Conservation (phyloP, 768 basidiomycete species). For the Leccinum rimulosum region DNA sequence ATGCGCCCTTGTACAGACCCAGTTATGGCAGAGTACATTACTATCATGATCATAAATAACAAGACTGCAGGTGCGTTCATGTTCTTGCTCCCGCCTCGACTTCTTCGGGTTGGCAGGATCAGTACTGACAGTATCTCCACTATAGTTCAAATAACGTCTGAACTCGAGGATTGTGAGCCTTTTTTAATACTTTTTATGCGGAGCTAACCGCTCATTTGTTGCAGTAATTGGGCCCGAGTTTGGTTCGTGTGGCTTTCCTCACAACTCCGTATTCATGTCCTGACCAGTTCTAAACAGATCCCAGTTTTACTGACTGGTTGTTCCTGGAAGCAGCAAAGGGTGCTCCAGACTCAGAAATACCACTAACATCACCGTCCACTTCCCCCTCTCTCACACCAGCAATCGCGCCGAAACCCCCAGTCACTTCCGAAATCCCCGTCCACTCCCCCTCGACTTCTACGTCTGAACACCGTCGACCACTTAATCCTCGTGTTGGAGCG, state of each 20-base stretch:
- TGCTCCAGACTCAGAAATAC: conserved; percentile 49
- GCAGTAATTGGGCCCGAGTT: conserved; percentile 78
- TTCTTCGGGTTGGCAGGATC: not conserved
- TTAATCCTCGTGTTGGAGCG: conserved; percentile 43
- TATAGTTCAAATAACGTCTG: conserved; percentile 80
- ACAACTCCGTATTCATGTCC: not conserved
- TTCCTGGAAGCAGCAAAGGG: conserved; percentile 79
- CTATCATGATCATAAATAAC: conserved; percentile 93
- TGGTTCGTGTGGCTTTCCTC: conserved; percentile 43
- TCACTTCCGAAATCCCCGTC: conserved; percentile 30
- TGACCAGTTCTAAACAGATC: conserved; percentile 47
- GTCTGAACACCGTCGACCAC: conserved; percentile 33
- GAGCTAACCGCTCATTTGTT: conserved; percentile 12
- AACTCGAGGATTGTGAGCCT: conserved; percentile 74
- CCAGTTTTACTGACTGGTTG: conserved; percentile 85
- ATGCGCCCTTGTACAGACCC: conserved; percentile 48
- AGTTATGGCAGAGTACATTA: conserved; percentile 93
- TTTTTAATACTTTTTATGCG: conserved; percentile 1
- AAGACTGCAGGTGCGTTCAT: conserved; percentile 65
- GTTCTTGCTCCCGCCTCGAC: not conserved
- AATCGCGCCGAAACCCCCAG: conserved; percentile 24
- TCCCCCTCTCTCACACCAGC: conserved; percentile 23
- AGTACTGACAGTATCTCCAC: conserved; percentile 8
- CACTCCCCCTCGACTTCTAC: conserved; percentile 18
- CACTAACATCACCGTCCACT: conserved; percentile 31